Evolutionary conservation across 768 basidiomycete genomes (phyloP).

Genomic region (Erythrobasidium yunnanense): DNA sequence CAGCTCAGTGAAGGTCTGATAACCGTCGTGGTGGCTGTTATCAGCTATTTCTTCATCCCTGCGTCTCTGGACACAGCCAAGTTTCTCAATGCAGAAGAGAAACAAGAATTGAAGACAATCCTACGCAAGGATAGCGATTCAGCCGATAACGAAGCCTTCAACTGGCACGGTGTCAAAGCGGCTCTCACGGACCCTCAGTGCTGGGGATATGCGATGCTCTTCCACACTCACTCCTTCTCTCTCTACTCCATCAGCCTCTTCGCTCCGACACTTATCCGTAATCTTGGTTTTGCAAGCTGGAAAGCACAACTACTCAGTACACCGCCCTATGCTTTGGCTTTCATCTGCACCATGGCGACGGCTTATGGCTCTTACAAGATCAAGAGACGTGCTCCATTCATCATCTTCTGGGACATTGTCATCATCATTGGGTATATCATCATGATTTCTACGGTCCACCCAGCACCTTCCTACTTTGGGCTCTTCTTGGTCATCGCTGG

Average conservation of each 20-base stretch:
- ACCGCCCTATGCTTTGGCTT: conserved; percentile 53
- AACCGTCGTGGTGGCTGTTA: conserved; percentile 31
- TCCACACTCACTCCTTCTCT: conserved; percentile 50
- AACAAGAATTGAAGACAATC: conserved; percentile 47
- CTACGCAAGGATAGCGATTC: conserved; percentile 52
- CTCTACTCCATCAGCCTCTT: conserved; percentile 8
- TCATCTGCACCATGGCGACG: conserved; percentile 48
- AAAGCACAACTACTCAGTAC: conserved; percentile 55
- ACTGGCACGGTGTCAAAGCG: conserved; percentile 52
- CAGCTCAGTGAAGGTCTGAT: conserved; percentile 1
- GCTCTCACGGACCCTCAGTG: conserved; percentile 53
- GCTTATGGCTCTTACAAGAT: conserved; percentile 40
- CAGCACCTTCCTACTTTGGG: conserved; percentile 52
- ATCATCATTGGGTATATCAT: conserved; percentile 54
- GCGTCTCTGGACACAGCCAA: neutral
- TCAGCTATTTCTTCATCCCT: neutral
- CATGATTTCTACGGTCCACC: conserved; percentile 43
- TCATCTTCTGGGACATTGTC: conserved; percentile 49
- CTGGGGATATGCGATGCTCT: conserved; percentile 54
- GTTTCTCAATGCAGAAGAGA: conserved; percentile 51
- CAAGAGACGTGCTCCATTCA: conserved; percentile 49
- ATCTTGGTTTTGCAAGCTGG: conserved; percentile 53
- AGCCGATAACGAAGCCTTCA: conserved; percentile 49
- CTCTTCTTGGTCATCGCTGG: conserved; percentile 52
- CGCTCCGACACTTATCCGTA: conserved; percentile 51